Evolutionary conservation across 371 early-diverging fungal genomes (phyloP).

Genomic region (Saksenaea oblongispora): DNA sequence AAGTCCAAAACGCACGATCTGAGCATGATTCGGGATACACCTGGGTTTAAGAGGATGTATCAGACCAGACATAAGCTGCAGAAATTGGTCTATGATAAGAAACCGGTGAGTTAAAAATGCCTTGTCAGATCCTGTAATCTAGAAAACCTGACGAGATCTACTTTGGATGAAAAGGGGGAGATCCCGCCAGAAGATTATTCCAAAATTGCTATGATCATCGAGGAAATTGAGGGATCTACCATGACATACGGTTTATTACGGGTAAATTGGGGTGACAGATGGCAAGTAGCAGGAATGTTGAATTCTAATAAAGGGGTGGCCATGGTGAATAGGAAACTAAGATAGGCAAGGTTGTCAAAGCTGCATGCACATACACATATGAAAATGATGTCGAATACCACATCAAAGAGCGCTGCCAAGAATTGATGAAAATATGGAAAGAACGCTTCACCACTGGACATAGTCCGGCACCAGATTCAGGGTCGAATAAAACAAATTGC

Average conservation of each 20-base stretch:
- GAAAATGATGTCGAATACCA: conserved; percentile 25
- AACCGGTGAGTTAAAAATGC: conserved; percentile 19
- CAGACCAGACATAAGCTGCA: conserved; percentile 38
- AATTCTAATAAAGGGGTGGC: background rate
- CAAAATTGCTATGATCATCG: conserved; percentile 26
- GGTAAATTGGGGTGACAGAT: conserved; percentile 14
- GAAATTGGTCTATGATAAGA: conserved; percentile 35
- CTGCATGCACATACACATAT: conserved; percentile 28
- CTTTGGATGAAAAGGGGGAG: conserved; percentile 23
- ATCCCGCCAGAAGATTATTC: conserved; percentile 27
- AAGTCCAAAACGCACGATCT: background rate
- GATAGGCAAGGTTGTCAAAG: conserved; percentile 41
- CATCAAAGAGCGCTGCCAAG: conserved; percentile 27
- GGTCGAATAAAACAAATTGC: background rate
- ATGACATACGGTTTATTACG: conserved; percentile 32
- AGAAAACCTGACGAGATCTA: background rate
- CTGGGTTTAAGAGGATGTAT: conserved; percentile 31
- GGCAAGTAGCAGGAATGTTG: background rate
- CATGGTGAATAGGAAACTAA: conserved; percentile 36
- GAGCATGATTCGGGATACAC: conserved; percentile 22
- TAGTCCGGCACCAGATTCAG: background rate
- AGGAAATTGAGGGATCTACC: conserved; percentile 30
- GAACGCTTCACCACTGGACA: background rate
- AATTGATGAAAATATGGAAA: conserved; percentile 36
- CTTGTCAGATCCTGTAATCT: background rate